phyloP scores from a whole-genome alignment of 2,329 filamentous ascomycete genomes.

The Fusarium coffeatum region DNA sequence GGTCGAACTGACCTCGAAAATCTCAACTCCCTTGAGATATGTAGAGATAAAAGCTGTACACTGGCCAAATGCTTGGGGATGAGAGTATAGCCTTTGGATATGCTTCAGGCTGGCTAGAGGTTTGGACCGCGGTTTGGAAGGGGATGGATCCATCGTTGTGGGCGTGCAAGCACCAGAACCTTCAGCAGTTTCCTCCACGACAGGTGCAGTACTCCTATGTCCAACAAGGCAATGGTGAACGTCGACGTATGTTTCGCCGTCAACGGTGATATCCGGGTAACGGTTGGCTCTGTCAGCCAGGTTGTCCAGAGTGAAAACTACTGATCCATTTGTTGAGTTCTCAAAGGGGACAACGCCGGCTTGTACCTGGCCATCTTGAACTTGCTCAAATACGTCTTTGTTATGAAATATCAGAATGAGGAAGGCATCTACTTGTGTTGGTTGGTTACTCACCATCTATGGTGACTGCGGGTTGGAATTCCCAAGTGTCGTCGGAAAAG shows the following conservation, averaged over 20 bases:
- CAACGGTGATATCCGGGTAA: slow-evolving; percentile 78
- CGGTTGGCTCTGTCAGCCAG: slow-evolving; percentile 77
- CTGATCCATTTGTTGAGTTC: slow-evolving; percentile 94
- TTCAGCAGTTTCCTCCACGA: slow-evolving; percentile 47
- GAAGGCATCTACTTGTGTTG: not conserved
- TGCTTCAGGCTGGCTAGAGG: slow-evolving; percentile 66
- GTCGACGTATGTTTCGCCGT: slow-evolving; percentile 85
- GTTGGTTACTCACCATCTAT: slow-evolving; percentile 58
- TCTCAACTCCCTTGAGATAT: slow-evolving; percentile 79
- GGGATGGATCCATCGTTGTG: slow-evolving; percentile 59
- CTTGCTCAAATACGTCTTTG: slow-evolving; percentile 80
- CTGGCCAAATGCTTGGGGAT: slow-evolving; percentile 96
- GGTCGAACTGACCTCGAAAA: slow-evolving; percentile 86
- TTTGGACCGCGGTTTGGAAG: slow-evolving; percentile 57
- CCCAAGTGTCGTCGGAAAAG: slow-evolving; percentile 62
- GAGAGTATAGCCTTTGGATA: slow-evolving; percentile 85
- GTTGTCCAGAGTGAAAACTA: slow-evolving; percentile 89
- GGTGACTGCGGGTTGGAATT: slow-evolving; percentile 62
- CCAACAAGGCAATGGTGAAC: slow-evolving; percentile 91
- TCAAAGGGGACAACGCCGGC: slow-evolving; percentile 93
- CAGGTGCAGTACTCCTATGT: slow-evolving; percentile 47
- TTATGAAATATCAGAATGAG: slow-evolving; percentile 18
- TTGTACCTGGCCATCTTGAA: slow-evolving; percentile 72
- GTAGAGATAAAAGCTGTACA: slow-evolving; percentile 79
- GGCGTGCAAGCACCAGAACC: slow-evolving; percentile 62